These are phyloP conservation scores for Phyllosticta citrichinensis DNA, from an alignment of 2,329 filamentous ascomycete species.

Conservation along the genomic window DNA sequence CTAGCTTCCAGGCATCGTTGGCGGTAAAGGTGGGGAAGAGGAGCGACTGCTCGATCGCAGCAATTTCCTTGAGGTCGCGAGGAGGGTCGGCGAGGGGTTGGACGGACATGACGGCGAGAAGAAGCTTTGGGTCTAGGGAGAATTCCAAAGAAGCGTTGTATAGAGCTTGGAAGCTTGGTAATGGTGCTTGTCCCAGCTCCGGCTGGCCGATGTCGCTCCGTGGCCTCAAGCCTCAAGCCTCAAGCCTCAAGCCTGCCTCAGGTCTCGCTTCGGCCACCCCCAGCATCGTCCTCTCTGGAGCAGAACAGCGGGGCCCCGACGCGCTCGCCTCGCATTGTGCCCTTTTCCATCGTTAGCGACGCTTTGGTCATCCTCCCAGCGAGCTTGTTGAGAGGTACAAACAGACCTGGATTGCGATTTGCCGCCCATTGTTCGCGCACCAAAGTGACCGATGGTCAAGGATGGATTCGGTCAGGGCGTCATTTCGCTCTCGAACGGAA, in stretches of 20 bases:
- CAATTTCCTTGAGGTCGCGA: constrained; percentile 29
- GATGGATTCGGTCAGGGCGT: not conserved
- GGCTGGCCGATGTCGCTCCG: not conserved
- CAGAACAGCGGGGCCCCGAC: not conserved
- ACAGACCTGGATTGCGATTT: too few relatives aligned
- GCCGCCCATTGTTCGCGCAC: too few relatives aligned
- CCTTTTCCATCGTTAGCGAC: too few relatives aligned
- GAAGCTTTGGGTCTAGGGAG: not conserved
- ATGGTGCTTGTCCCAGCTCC: not conserved
- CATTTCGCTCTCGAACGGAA: not conserved
- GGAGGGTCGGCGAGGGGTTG: constrained; percentile 23
- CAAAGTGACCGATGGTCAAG: too few relatives aligned
- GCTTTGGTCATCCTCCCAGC: too few relatives aligned
- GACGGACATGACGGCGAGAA: constrained; percentile 2
- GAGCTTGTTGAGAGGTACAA: too few relatives aligned
- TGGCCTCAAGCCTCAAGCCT: not conserved
- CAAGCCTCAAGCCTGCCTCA: not conserved
- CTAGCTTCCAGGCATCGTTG: constrained; percentile 55
- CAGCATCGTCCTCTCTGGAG: not conserved
- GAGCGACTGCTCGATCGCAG: constrained; percentile 33
- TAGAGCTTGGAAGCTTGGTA: not conserved
- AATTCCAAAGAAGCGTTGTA: not conserved
- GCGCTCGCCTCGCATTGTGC: not conserved
- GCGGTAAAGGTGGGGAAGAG: constrained; percentile 49
- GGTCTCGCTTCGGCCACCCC: not conserved